phyloP scores from a whole-genome alignment of 2,329 filamentous ascomycete species.

The Colletotrichum lindemuthianum region DNA sequence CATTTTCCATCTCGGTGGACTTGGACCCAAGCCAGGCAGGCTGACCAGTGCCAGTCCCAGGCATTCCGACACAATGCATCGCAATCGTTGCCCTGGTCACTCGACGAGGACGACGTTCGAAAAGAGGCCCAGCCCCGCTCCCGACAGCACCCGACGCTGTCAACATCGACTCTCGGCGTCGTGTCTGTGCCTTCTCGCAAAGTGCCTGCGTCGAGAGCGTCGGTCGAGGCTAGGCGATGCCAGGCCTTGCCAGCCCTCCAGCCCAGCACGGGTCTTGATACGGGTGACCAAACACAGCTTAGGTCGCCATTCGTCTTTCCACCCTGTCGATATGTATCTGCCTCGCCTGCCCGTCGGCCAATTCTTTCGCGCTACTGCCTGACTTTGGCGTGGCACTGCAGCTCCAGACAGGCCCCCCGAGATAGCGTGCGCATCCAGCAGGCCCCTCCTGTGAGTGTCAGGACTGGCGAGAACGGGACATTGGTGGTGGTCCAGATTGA shows the following conservation, averaged over 20 bases:
- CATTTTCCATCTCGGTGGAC: too few relatives aligned
- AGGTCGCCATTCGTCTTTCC: constrained; percentile 1
- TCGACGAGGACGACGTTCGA: too few relatives aligned
- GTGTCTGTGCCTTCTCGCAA: constrained; percentile 6
- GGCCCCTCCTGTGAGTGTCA: too few relatives aligned
- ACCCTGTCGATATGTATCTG: neutral
- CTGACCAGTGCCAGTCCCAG: too few relatives aligned
- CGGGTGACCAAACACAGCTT: constrained; percentile 5
- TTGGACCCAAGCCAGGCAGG: too few relatives aligned
- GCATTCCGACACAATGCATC: too few relatives aligned
- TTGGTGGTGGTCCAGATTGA: neutral
- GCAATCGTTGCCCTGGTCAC: too few relatives aligned
- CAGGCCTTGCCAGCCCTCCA: neutral
- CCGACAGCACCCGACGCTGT: neutral
- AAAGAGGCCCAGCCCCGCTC: too few relatives aligned
- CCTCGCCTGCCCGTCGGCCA: constrained; percentile 26
- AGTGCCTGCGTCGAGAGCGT: too few relatives aligned
- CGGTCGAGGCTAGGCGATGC: too few relatives aligned
- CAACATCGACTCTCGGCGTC: neutral
- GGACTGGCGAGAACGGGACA: too few relatives aligned
- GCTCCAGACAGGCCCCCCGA: neutral
- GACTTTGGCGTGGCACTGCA: constrained; percentile 22
- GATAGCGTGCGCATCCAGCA: too few relatives aligned
- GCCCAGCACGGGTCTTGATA: constrained; percentile 2
- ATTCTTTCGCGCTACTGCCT: constrained; percentile 28